Evolutionary conservation across 495 filamentous ascomycete genomes (phyloP).

Genomic region (Tuber aestivum): DNA sequence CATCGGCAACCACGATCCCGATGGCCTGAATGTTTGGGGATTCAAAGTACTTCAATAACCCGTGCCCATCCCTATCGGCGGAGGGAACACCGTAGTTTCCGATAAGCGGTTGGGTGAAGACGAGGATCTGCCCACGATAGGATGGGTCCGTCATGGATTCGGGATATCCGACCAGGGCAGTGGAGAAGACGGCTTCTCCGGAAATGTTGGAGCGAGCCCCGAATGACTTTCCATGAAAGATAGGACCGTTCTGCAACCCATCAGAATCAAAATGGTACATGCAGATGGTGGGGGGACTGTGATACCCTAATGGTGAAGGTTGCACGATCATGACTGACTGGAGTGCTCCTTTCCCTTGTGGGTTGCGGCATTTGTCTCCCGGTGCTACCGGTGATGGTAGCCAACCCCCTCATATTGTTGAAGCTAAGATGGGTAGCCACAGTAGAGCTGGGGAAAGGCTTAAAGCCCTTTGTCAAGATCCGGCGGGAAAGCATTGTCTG

Average conservation of each 20-base stretch:
- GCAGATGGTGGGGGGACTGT: constrained; percentile 7
- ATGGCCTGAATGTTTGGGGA: constrained; percentile 93
- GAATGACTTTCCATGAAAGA: constrained; percentile 90
- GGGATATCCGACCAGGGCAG: constrained; percentile 73
- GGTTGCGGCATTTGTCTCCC: constrained; percentile 52
- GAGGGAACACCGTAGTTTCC: constrained; percentile 97
- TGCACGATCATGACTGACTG: constrained; percentile 61
- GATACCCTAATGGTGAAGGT: constrained; percentile 88
- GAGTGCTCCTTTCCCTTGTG: constrained; percentile 49
- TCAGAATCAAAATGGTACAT: neutral
- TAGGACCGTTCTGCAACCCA: constrained; percentile 66
- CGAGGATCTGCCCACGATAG: constrained; percentile 96
- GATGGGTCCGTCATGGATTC: constrained; percentile 98
- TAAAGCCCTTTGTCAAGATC: constrained; percentile 51
- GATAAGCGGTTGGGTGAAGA: constrained; percentile 98
- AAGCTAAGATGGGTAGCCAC: constrained; percentile 19
- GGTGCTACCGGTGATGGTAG: constrained; percentile 64
- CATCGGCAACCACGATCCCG: constrained; percentile 91
- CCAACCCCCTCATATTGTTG: constrained; percentile 57
- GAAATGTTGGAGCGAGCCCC: constrained; percentile 85
- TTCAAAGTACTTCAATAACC: constrained; percentile 87
- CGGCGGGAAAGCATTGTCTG: constrained; percentile 47
- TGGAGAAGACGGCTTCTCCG: constrained; percentile 85
- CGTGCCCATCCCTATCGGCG: constrained; percentile 59
- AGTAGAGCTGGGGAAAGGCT: constrained; percentile 35